Evolutionary conservation across 495 filamentous ascomycete genomes (phyloP).

Genomic region (Aspergillus haitiensis): DNA sequence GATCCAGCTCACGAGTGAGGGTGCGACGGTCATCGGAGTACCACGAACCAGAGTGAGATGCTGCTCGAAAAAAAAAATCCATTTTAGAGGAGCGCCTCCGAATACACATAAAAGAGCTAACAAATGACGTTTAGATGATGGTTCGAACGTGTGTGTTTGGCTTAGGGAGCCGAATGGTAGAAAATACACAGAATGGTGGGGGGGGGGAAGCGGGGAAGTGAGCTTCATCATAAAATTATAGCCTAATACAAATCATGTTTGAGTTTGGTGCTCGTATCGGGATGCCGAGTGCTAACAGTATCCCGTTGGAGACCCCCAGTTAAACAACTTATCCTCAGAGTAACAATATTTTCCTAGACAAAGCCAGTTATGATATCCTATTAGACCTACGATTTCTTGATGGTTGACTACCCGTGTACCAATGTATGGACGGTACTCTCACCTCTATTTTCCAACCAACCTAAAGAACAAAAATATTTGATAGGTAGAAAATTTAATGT

Average conservation of each 20-base stretch:
- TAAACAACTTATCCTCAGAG: no score
- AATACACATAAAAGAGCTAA: neutral
- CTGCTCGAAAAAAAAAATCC: slow-evolving; percentile 63
- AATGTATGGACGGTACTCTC: no score
- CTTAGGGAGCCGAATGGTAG: slow-evolving; percentile 7
- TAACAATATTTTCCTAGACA: no score
- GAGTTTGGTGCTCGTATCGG: slow-evolving; percentile 4
- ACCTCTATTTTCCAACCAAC: no score
- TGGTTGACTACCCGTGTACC: no score
- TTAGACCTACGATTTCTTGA: no score
- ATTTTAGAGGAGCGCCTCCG: slow-evolving; percentile 36
- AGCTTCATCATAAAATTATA: slow-evolving; percentile 13
- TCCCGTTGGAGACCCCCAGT: slow-evolving; percentile 7
- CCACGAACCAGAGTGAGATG: slow-evolving; percentile 80
- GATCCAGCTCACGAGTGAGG: slow-evolving; percentile 72
- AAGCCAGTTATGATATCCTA: no score
- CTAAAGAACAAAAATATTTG: no score
- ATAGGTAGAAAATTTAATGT: no score
- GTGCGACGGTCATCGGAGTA: slow-evolving; percentile 62
- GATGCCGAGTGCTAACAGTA: slow-evolving; percentile 16
- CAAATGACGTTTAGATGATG: neutral
- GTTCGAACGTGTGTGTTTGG: neutral
- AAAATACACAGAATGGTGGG: slow-evolving; percentile 8
- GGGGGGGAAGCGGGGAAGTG: slow-evolving; percentile 33
- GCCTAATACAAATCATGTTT: neutral